Base-by-base conservation (phyloP, 139 green algal species). In the Picochlorum sp. region DNA sequence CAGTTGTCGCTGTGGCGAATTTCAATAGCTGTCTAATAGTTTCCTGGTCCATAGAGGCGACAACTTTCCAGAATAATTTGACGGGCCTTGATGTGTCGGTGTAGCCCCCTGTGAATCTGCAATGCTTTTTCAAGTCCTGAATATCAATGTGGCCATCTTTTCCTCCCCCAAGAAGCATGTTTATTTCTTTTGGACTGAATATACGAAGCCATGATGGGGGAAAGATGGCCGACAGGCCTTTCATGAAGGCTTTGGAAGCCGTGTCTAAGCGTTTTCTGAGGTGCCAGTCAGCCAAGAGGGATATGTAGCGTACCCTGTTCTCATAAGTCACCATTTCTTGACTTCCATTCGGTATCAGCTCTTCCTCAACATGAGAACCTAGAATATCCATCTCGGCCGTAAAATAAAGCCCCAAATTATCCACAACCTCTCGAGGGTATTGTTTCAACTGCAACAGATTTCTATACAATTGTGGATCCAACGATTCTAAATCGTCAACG, bases 121-220 rank as follows among this genome's bases (percentile, higher is more conserved):
- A 59, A 28, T 88, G 72, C 1, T 37, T 50, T 21, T 66, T 71
- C 83, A 98, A 74, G 69, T 98, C 90, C 0, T 76, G 72, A 23
- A 95, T 69, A 64, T 96, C 85, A 13, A 89, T 26, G 6, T 56
- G 75, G 20, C 82, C 64, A 13, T 65, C 76, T 2, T 71, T 73
- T 2, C 69, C 66, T 32, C 87, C 88, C 1, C 74, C 77, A 11
- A 92, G 64, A 41, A 85, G 65, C 72, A 86, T 66, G 60, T 96
- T 95, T 23, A 97, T 69, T 80, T 98, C 92, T 2, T 66, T 56
- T 2, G 84, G 71, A 64, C 73, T 88, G 85, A 98, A 98, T 32
- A 98, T 69, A 14, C 73, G 38, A 57, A 90, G 65, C 78, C 82
- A 88, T 44, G 66, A 6, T 7, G 72, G 34, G 2, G 78, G 61